Percentiles rank a stretch among this genome's conserved stretches.
Conservation (phyloP, 2,329 filamentous ascomycete genomes). For the Didymella segeticola region DNA sequence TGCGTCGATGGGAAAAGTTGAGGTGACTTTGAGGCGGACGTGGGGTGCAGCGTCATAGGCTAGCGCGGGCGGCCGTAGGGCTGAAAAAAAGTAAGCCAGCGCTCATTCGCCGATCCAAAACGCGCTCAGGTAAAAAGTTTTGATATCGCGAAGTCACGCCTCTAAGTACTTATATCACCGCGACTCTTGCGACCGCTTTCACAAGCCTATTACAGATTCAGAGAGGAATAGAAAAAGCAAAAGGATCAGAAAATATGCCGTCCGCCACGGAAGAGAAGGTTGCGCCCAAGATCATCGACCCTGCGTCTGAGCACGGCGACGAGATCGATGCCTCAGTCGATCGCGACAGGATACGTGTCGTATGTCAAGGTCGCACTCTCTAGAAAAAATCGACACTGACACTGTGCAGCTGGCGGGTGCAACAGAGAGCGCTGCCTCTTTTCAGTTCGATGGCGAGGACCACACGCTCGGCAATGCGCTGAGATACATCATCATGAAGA, state of each 20-base stretch:
- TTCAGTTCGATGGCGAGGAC: conserved; percentile 91
- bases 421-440: conserved; percentile 85
- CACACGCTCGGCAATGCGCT: conserved; percentile 95
- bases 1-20: conserved; percentile 26
- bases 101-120: conserved; percentile 30
- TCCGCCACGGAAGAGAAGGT: conserved; percentile 29
- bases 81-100: conserved; percentile 36
- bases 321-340: conserved; percentile 45
- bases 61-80: conserved; percentile 36
- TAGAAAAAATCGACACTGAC: neutral
- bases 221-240: conserved; percentile 7
- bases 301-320: conserved; percentile 33
- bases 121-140: conserved; percentile 34
- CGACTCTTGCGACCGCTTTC: neutral
- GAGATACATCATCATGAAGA: conserved; percentile 97
- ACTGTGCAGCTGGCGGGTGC: conserved; percentile 77
- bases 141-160: conserved; percentile 32
- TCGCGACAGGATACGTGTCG: conserved; percentile 55
- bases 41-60: conserved; percentile 27
- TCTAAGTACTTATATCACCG: conserved; percentile 4
- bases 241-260: conserved; percentile 25
- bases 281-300: conserved; percentile 30
- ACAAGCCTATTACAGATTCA: neutral
- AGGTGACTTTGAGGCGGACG: conserved; percentile 22
- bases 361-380: conserved; percentile 31